Base-by-base conservation (phyloP, 1,284 basidiomycete genomes). In the Cutaneotrichosporon sp. region DNA sequence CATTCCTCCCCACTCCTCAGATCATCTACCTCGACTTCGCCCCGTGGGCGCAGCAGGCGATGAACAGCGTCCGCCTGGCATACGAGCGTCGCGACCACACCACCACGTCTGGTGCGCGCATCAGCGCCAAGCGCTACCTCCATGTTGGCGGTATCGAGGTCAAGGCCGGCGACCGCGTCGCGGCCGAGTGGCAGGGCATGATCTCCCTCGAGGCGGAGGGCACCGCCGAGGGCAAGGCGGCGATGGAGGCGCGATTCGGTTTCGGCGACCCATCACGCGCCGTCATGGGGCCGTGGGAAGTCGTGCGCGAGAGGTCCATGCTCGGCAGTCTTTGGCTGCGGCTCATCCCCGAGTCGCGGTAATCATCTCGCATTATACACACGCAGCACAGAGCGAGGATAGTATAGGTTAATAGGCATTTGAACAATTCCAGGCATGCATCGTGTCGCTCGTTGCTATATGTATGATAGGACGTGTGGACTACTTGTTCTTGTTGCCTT, bases 71-170 rank as follows among this genome's bases (percentile, higher is more conserved):
- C 11, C 62, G 75, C 14, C 54, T 76, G 14, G 72, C 75, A 3
- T 69, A 70, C 49, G 73, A 75, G 50, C 59, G 74, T 5, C 67
- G 68, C 25, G 75, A 76, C 51, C 61, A 76, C 42, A 69, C 66
- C 0, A 66, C 67, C 5, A 57, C 71, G 4, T 68, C 68, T 3
- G 74, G 75, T 3, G 72, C 73, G 7, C 61, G 68, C 27, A 35
- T 76, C 19, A 64, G 62, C 12, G 71, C 74, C 34, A 75, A 75
- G 55, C 65, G 74, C 5, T 76, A 75, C 57, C 60, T 76, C 5
- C 68, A 75, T 49, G 74, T 75, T 3, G 68, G 72, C 4, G 75
- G 74, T 2, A 70, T 75, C 42, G 66, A 72, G 49, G 59, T 75
- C 24, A 42, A 46, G 9, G 44, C 52, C 1, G 58, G 48, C 4